These are phyloP conservation scores for Houttuynia cordata DNA, from an alignment of 164 flowering plant species.

Conservation along the genomic window DNA sequence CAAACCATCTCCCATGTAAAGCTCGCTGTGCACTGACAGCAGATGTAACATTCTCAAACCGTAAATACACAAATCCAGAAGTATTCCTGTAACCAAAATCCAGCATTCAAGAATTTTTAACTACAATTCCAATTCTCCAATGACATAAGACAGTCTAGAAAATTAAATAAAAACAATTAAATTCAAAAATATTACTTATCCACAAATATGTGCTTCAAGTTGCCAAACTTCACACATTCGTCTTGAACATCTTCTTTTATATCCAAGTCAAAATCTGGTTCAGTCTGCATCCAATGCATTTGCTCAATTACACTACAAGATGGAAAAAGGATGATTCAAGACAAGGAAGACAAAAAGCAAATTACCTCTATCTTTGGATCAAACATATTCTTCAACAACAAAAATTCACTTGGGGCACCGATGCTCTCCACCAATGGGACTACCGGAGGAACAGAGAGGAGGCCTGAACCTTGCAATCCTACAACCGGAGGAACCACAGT, in stretches of 20 bases:
- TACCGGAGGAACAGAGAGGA: slow-evolving; percentile 28
- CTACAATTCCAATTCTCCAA: not conserved
- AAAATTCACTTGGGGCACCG: slow-evolving; percentile 80
- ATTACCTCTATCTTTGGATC: slow-evolving; percentile 75
- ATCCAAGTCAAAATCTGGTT: slow-evolving; percentile 84
- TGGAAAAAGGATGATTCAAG: not conserved
- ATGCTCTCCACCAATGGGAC: slow-evolving; percentile 39
- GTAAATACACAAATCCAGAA: slow-evolving; percentile 71
- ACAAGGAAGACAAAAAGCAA: not conserved
- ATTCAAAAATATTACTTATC: slow-evolving; percentile 49
- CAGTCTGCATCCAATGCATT: slow-evolving; percentile 34
- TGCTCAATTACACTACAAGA: not conserved
- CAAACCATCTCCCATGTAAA: slow-evolving; percentile 94
- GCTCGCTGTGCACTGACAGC: slow-evolving; percentile 61
- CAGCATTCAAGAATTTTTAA: not conserved
- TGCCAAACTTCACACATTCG: slow-evolving; percentile 66
- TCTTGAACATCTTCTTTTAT: slow-evolving; percentile 82
- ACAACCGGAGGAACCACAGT: slow-evolving; percentile 34
- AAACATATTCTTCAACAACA: slow-evolving; percentile 84
- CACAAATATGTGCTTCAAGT: slow-evolving; percentile 56
- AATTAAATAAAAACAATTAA: not conserved
- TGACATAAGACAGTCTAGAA: not conserved
- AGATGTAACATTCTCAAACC: slow-evolving; percentile 47
- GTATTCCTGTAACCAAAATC: slow-evolving; percentile 40
- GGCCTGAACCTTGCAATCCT: slow-evolving; percentile 33